Base-by-base conservation (phyloP, 2,329 filamentous ascomycete species). In the Boeremia lycopersici region DNA sequence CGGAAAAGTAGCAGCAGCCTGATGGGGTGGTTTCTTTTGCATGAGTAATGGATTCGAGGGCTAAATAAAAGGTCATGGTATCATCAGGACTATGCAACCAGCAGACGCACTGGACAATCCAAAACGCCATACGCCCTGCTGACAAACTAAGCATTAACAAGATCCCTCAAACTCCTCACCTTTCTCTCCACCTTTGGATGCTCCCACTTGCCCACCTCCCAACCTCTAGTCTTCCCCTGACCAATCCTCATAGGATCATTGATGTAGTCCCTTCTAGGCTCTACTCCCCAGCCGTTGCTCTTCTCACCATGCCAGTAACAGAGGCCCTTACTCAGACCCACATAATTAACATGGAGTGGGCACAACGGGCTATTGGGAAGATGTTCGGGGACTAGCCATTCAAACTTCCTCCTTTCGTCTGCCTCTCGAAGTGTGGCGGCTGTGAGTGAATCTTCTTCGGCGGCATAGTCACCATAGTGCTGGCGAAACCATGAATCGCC, bases 381-480 rank as follows among this genome's bases (percentile, higher is more conserved):
- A 61, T 81, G 79, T 58, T 81, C 79, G 2, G 78, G 77, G 1
- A 76, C 57, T 13, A 76, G 63, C 63, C 77, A 71, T 44, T 77
- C 75, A 36, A 78, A 73, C 31, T 68, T 69, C 10, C 67, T 55
- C 19, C 56, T 53, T 12, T 68, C 70, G 15, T 72, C 71, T n/a
- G 57, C 60, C 13, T 63, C 65, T 6, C 58, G 55, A 9, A 53
- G 58, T 1, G 60, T 44, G 1, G 46, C 38, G 4, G 41, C 35
- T 7, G 60, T 54, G 2, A 64, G 45, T 1, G 38, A 38, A 9
- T 52, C 30, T 3, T 62, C 46, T 13, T 62, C 41, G 4, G 41
- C 47, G 15, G 29, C 38, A 10, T 33, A 11, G 26, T 51, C 39
- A 19, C 29, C 36, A 11, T 56, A 53, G 17, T 60, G 53, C 9